Conservation (phyloP, 164 flowering plant species). For the Platanus orientalis region DNA sequence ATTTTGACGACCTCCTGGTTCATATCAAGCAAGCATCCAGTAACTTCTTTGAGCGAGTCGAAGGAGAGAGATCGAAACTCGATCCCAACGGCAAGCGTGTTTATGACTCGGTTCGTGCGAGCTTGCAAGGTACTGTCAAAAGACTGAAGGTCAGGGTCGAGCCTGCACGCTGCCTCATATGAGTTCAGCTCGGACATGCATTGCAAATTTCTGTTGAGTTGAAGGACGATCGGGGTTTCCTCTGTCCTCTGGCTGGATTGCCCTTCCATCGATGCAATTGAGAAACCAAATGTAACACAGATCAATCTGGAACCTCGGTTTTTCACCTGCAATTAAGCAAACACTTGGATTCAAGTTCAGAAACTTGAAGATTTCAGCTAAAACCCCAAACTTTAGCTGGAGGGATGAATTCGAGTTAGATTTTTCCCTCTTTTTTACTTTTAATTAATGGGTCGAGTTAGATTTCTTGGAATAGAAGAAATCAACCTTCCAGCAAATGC, state of each 20-base stretch:
- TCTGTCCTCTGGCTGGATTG: conserved; percentile 23
- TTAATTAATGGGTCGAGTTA: no score
- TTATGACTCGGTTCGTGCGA: conserved; percentile 55
- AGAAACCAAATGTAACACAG: no score
- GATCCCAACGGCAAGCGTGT: conserved; percentile 43
- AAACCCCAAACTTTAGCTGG: no score
- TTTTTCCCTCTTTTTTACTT: no score
- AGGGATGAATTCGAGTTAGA: no score
- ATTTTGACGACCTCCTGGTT: conserved; percentile 66
- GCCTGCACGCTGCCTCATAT: conserved; percentile 55
- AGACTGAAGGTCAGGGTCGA: conserved; percentile 50
- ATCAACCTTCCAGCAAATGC: no score
- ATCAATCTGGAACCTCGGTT: no score
- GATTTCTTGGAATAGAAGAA: no score
- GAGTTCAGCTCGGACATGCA: conserved; percentile 45
- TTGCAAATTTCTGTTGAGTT: conserved; percentile 11
- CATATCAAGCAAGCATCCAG: conserved; percentile 61
- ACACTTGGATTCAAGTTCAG: no score
- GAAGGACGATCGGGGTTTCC: conserved; percentile 15
- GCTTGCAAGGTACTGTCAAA: conserved; percentile 51
- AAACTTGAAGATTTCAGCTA: no score
- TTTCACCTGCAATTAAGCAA: no score
- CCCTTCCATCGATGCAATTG: conserved; percentile 21
- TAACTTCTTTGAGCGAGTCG: conserved; percentile 58
- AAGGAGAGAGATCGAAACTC: conserved; percentile 56